A percentile compares a stretch with the other conserved stretches of the same genome.
These are phyloP conservation scores for Malassezia psittaci DNA, from an alignment of 1,284 basidiomycete species.

Conservation along the genomic window DNA sequence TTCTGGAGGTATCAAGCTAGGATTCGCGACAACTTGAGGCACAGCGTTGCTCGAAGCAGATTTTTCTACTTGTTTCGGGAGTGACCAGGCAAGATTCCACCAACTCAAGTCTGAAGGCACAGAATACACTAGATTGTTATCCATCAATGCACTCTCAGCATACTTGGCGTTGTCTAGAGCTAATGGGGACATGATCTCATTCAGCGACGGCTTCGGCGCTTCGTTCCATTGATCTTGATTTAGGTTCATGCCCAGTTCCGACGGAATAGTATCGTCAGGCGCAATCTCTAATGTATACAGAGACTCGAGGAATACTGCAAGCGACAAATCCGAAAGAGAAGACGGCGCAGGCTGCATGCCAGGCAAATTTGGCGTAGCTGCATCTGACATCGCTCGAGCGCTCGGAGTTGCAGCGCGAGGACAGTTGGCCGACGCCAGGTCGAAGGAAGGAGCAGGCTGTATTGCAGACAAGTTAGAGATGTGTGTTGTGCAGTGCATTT, in stretches of 20 bases:
- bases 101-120: conserved; percentile 44
- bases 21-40: background rate
- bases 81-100: conserved; percentile 35
- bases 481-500: background rate
- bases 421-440: background rate
- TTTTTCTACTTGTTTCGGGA: background rate
- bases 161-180: background rate
- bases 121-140: conserved; percentile 35
- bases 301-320: conserved; percentile 42
- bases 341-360: background rate
- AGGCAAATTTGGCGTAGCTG: background rate
- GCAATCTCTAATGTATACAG: conserved; percentile 44
- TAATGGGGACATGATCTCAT: background rate
- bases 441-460: no score
- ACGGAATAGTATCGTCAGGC: conserved; percentile 24
- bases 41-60: background rate
- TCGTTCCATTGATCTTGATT: background rate
- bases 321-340: conserved; percentile 23
- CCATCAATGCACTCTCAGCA: conserved; percentile 22
- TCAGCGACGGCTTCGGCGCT: background rate
- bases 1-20: background rate
- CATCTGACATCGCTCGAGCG: background rate
- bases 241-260: conserved; percentile 2
- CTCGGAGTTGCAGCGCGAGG: background rate
- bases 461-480: no score